Conservation (phyloP, 805 yeast genomes). For the Yarrowia divulgata region DNA sequence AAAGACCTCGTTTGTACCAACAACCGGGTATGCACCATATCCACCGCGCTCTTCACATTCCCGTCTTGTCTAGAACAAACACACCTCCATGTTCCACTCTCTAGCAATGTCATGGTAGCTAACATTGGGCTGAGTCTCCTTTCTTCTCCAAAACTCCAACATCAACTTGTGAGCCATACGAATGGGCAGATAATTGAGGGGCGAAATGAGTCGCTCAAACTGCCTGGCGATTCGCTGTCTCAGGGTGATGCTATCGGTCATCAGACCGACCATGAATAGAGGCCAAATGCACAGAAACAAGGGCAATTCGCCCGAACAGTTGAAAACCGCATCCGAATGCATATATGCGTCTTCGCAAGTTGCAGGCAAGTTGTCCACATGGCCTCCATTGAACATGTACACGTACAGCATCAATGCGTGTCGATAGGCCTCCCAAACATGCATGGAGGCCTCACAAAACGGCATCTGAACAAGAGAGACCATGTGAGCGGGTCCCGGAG, state of each 20-base stretch:
- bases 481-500: background rate
- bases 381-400: constrained; percentile 26
- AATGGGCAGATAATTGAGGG: constrained; percentile 29
- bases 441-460: constrained; percentile 35
- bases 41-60: background rate
- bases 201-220: constrained; percentile 33
- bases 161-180: constrained; percentile 26
- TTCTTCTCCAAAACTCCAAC: constrained; percentile 24
- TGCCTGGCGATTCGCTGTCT: constrained; percentile 14
- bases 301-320: constrained; percentile 26
- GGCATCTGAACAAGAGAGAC: constrained; percentile 10
- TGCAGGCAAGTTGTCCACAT: constrained; percentile 5
- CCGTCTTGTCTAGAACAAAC: constrained; percentile 6
- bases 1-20: too few relatives aligned
- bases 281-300: constrained; percentile 38
- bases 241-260: constrained; percentile 7
- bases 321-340: constrained; percentile 38
- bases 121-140: constrained; percentile 7
- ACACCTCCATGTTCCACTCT: constrained; percentile 39
- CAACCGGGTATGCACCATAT: background rate
- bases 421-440: constrained; percentile 35
- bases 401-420: constrained; percentile 29
- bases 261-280: constrained; percentile 21
- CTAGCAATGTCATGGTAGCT: constrained; percentile 32
- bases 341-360: constrained; percentile 37